These are phyloP conservation scores for Botryotinia narcissicola DNA, from an alignment of 2,329 filamentous ascomycete species.

Conservation along the genomic window DNA sequence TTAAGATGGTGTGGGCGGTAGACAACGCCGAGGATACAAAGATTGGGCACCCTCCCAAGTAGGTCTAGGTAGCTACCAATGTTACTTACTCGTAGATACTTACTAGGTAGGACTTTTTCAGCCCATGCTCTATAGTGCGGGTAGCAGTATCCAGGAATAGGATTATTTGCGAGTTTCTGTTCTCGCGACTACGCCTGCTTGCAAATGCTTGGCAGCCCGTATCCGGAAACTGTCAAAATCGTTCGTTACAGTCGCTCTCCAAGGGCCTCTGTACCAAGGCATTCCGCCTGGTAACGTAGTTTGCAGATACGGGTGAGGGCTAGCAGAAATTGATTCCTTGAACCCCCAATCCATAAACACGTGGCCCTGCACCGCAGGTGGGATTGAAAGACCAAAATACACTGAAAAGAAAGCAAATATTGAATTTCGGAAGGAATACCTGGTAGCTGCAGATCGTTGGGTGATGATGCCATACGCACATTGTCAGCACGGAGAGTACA, in stretches of 20 bases:
- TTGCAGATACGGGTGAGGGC: conserved; percentile 8
- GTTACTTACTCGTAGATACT: background rate
- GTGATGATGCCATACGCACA: conserved; percentile 15
- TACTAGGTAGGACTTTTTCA: background rate
- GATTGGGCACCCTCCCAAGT: background rate
- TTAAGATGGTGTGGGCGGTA: background rate
- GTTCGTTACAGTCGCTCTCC: background rate
- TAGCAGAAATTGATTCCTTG: background rate
- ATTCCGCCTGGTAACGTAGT: conserved; percentile 1
- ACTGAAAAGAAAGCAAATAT: background rate
- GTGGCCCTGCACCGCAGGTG: conserved; percentile 6
- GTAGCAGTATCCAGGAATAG: conserved; percentile 15
- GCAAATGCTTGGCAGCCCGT: conserved; percentile 1
- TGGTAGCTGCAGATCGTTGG: conserved; percentile 16
- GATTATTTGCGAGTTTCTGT: conserved; percentile 11
- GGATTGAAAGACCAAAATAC: background rate
- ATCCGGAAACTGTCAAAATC: background rate
- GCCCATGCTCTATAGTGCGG: conserved; percentile 8
- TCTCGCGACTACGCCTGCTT: conserved; percentile 3
- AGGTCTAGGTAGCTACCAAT: conserved; percentile 6
- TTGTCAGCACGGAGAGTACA: background rate
- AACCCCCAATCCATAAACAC: conserved; percentile 1
- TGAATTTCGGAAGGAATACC: background rate
- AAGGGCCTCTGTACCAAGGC: background rate
- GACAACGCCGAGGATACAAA: conserved; percentile 3